Evolutionary conservation across 1,139 yeast genomes (phyloP), one percentile per base, ranked within the genome.

Genomic region (Debaryomyces psychrophilus): DNA sequence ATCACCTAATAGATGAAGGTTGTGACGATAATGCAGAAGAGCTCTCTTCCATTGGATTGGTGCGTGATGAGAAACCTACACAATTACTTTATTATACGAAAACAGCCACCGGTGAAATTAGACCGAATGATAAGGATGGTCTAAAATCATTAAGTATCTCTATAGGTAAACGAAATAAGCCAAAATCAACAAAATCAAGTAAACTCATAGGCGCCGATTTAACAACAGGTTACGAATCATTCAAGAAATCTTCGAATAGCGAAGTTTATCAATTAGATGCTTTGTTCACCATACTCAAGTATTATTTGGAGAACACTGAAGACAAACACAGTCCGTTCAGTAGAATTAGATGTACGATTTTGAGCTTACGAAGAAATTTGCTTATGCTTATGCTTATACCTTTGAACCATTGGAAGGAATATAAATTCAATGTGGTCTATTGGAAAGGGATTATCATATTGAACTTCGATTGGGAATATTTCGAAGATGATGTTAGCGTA

Each of bases 281-380:
- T 46, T 42, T 62, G n/a, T 51, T 58, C 27, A 27, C 44, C 5
- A 44, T 58, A 3, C 40, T 62, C 2, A 41, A 52, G 31, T 41
- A 55, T 39, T 37, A 52, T n/a, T 42, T 59, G 2, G 49, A 47
- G 1, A 36, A 45, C 3, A 31, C 44, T 4, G 31, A 31, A 9
- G 18, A 17, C 14, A 27, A 25, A 17, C 37, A 44, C 17, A 44
- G 43, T 29, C 15, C n/a, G 12, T 26, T 31, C 14, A 18, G 26
- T 4, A 25, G 47, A 12, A 23, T 23, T 4, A 55, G 56, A n/a
- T 51, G 55, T 29, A 55, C 53, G 14, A 44, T 63, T 9, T 29
- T 62, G 4, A 54, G 64, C 1, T 42, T 59, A n/a, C 46, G 68
- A 31, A 45, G 68, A 45, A 60, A 53, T 18, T 45, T 64, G 28